Evolutionary conservation across 2,329 filamentous ascomycete species (phyloP), one percentile per base, ranked within the genome.

Genomic region (Diaporthe longicolla): DNA sequence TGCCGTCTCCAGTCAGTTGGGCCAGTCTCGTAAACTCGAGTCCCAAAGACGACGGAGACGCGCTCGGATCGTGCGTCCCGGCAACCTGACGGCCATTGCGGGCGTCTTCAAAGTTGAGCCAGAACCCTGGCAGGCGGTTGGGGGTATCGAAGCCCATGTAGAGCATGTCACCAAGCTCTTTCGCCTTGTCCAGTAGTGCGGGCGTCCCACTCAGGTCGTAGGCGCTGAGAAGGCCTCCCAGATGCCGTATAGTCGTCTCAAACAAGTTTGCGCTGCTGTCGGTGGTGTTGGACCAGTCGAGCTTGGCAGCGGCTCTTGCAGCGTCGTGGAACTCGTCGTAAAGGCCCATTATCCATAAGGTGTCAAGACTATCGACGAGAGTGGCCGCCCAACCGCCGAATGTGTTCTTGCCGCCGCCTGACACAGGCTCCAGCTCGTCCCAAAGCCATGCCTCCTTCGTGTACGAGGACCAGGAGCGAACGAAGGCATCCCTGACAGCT

Each of bases 351-450:
- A 97, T 95, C 93, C 94, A 97, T 2, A 97, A 86, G 0, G 94
- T 95, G 80, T 97, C 95, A 61, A 96, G 85, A 2, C 90, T 86
- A 84, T 98, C 95, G 8, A 98, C 93, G 75, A 98, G 82, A 0
- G 95, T 97, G 24, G 95, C 95, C n/a, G 94, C 94, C 95, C 95
- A 98, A 61, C 93, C 94, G 80, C 95, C 96, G 82, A 98, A 98
- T 0, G 95, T 94, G 79, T 98, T 93, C 26, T 90, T 90, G 77
- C 87, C 90, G n/a, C 84, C 85, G 70, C 92, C 92, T 43, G 90
- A 89, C 11, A 96, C 86, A 3, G 96, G 96, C 65, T 85, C 88
- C 19, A 98, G 84, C 84, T 98, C 96, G 80, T 98, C 97, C 78
- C 97, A 94, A 76, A 92, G 89, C 91, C 94, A 97, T 17, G 95